Conservation (phyloP, 2,329 filamentous ascomycete genomes). For the Grosmannia clavigera region DNA sequence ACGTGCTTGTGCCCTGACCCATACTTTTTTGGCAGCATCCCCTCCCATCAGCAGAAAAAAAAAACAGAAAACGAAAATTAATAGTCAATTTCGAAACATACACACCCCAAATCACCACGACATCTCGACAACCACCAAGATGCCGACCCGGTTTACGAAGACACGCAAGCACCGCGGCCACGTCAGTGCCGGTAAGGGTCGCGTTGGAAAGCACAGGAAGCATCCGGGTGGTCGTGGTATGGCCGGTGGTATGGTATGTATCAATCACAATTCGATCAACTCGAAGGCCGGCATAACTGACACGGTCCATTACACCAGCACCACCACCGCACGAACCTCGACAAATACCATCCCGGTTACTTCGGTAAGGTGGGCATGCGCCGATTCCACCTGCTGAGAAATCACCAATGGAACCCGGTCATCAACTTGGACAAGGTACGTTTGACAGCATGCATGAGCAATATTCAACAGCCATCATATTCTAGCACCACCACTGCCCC, state of each 20-base stretch:
- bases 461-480: background rate
- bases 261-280: slow-evolving; percentile 19
- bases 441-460: background rate
- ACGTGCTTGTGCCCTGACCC: slow-evolving; percentile 1
- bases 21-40: background rate
- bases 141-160: slow-evolving; percentile 63
- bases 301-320: slow-evolving; percentile 34
- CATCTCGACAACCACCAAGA: slow-evolving; percentile 10
- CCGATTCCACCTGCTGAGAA: slow-evolving; percentile 91
- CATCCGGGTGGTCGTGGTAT: slow-evolving; percentile 69
- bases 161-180: slow-evolving; percentile 87
- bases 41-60: background rate
- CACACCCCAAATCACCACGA: slow-evolving; percentile 4
- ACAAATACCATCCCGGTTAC: slow-evolving; percentile 96
- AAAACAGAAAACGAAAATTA: background rate
- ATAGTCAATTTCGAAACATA: background rate
- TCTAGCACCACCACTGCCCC: background rate
- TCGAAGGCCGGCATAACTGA: background rate
- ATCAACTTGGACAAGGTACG: slow-evolving; percentile 96
- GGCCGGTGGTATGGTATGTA: slow-evolving; percentile 61
- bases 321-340: slow-evolving; percentile 81
- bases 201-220: slow-evolving; percentile 98
- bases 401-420: slow-evolving; percentile 96
- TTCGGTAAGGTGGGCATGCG: slow-evolving; percentile 95
- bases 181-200: slow-evolving; percentile 96